A percentile compares a stretch with the other conserved stretches of the same genome.
These are phyloP conservation scores for Filobasidium floriforme DNA, from an alignment of 768 basidiomycete genomes.

Conservation along the genomic window DNA sequence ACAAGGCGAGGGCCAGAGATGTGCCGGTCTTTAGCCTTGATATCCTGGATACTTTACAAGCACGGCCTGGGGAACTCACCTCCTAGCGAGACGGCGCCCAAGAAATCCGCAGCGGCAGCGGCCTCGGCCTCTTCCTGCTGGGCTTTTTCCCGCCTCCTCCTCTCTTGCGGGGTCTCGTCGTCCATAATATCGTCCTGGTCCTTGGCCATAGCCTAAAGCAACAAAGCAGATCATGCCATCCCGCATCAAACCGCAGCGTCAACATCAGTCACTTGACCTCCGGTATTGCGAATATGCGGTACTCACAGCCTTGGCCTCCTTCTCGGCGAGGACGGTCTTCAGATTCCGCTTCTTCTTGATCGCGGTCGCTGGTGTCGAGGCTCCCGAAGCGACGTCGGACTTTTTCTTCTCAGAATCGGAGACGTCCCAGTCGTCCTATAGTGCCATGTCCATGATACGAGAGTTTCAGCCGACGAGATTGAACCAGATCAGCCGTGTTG, in stretches of 20 bases:
- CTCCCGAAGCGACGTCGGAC: constrained; percentile 47
- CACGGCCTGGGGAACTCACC: constrained; percentile 25
- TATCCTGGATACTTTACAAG: constrained; percentile 18
- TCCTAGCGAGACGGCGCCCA: constrained; percentile 55
- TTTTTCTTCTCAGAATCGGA: constrained; percentile 64
- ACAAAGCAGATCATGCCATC: not conserved
- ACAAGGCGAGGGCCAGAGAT: constrained; percentile 23
- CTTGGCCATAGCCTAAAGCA: not conserved
- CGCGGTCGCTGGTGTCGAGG: constrained; percentile 52
- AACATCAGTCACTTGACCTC: constrained; percentile 11
- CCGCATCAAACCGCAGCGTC: not conserved
- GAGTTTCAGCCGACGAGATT: too few relatives aligned
- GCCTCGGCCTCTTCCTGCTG: constrained; percentile 80
- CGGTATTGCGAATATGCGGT: not conserved
- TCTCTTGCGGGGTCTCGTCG: constrained; percentile 48
- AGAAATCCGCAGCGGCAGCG: constrained; percentile 68
- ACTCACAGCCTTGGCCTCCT: constrained; percentile 49
- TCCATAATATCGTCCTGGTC: constrained; percentile 40
- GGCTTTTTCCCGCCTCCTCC: constrained; percentile 68
- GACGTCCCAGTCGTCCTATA: constrained; percentile 97
- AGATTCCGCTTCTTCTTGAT: constrained; percentile 87
- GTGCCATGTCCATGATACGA: constrained; percentile 13
- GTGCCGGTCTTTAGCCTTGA: too few relatives aligned
- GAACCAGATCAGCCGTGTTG: constrained; percentile 14
- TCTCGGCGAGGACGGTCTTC: constrained; percentile 86